Base-by-base conservation (phyloP, 768 basidiomycete species). In the Neoboletus magnificus region DNA sequence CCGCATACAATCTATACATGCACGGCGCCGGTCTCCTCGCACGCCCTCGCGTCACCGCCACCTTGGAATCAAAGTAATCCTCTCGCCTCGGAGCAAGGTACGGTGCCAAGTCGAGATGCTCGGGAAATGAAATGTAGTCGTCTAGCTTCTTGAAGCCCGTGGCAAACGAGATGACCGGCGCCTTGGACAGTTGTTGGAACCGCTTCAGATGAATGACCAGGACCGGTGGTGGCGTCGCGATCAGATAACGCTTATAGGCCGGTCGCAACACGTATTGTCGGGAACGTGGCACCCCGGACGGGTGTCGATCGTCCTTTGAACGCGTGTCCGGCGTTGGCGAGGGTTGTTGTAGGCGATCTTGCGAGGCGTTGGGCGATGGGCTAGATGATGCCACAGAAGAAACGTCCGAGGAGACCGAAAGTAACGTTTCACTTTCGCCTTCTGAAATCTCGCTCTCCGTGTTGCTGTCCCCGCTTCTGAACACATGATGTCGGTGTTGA, bases 161-260 rank as follows among this genome's bases (percentile, higher is more conserved):
- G 36, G 86, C 82, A 62, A 86, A 84, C 18, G 84, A 82, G 55
- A 86, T 72, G 54, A 83, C 71, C 5, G 82, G 78, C 49, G 79
- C 77, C 72, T 86, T 88, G 39, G 78, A 76, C 9, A 86, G 79
- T 66, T 96, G 93, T 72, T 96, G 92, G 74, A 98, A 98, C 44
- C 95, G 82, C 74, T 98, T 98, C 48, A 97, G 80, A 63, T 98
- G 95, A 56, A 98, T 82, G 48, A 95, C 90, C 54, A 98, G 82
- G 32, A 97, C 81, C 0, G 93, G 91, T 0, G 95, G 95, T 2
- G 89, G 86, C 0, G 78, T 79, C 16, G 86, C 83, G 69, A 98
- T 90, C 56, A 98, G 85, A 72, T 97, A 98, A 13, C 95, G 89
- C 72, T 98, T 98, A 75, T 92, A 93, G 5, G 93, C 92, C 1